A percentile compares a stretch with the other conserved stretches of the same genome.
Evolutionary conservation across 2,329 filamentous ascomycete species (phyloP).

Genomic region (Sporothrix phasma): DNA sequence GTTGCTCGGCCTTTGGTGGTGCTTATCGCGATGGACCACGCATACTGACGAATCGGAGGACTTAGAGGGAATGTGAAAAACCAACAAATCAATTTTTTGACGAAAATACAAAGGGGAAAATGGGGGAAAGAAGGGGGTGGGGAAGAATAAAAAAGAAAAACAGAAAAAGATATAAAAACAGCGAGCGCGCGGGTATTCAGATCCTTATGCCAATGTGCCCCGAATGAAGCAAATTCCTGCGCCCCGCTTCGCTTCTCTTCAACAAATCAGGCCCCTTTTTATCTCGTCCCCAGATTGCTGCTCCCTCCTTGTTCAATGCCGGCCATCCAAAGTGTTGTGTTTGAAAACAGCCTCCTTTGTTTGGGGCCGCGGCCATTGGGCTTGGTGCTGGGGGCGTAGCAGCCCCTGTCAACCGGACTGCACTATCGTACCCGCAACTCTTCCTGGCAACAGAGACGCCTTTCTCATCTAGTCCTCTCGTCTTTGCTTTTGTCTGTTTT

Average conservation of each 20-base stretch:
- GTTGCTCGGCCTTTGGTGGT: too few species aligned
- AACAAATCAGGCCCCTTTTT: too few species aligned
- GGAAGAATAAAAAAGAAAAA: constrained; percentile 13
- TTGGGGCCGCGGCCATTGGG: neutral
- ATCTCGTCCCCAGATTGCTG: neutral
- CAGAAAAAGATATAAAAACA: neutral
- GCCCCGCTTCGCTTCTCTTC: neutral
- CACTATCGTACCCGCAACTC: neutral
- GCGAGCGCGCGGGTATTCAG: constrained; percentile 8
- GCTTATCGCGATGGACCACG: too few species aligned
- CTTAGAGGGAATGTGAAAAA: too few species aligned
- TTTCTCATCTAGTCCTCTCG: neutral
- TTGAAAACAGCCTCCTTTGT: neutral
- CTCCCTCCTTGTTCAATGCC: neutral
- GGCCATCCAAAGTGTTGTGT: neutral
- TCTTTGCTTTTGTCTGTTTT: neutral
- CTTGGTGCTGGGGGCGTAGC: neutral
- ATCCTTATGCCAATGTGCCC: neutral
- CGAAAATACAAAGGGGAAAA: neutral
- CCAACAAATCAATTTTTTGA: neutral
- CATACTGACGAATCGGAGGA: too few species aligned
- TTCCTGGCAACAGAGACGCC: neutral
- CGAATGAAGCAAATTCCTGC: neutral
- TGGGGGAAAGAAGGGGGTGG: neutral
- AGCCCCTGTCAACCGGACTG: neutral